Evolutionary conservation across 345 rosid species (phyloP).

Genomic region (Gossypium bickii): DNA sequence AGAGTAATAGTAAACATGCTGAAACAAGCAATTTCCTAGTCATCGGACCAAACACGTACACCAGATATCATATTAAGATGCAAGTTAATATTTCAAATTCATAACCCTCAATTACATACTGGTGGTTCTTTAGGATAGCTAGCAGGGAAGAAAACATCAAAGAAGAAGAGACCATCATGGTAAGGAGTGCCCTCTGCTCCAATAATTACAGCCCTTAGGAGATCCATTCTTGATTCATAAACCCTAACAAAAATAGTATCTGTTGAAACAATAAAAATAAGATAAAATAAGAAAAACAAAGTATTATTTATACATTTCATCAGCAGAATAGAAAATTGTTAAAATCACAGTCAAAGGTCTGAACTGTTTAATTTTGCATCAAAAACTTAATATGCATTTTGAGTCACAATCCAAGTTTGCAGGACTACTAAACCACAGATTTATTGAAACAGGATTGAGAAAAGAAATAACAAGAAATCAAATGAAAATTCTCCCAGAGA

Average conservation of each 20-base stretch:
- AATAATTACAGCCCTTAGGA: conserved; percentile 81
- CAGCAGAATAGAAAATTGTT: not conserved
- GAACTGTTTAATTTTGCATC: not conserved
- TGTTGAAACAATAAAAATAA: conserved; percentile 20
- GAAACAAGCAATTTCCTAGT: conserved; percentile 23
- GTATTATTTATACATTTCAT: not conserved
- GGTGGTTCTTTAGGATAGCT: conserved; percentile 78
- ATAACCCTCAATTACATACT: conserved; percentile 35
- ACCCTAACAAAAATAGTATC: conserved; percentile 83
- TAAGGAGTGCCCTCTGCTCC: conserved; percentile 97
- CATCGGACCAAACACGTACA: conserved; percentile 12
- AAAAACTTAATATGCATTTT: not conserved
- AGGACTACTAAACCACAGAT: not conserved
- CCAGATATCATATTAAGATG: conserved; percentile 2
- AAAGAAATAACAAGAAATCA: not conserved
- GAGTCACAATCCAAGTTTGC: conserved; percentile 5
- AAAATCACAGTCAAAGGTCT: not conserved
- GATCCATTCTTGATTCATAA: conserved; percentile 90
- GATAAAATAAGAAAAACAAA: not conserved
- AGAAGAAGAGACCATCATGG: conserved; percentile 92
- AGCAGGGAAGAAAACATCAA: conserved; percentile 77
- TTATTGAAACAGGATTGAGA: not conserved
- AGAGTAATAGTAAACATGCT: conserved; percentile 71
- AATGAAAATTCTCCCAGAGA: not conserved
- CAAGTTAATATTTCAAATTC: not conserved